phyloP scores from a whole-genome alignment of 2,329 filamentous ascomycete genomes.

The Ophiobolus disseminans region DNA sequence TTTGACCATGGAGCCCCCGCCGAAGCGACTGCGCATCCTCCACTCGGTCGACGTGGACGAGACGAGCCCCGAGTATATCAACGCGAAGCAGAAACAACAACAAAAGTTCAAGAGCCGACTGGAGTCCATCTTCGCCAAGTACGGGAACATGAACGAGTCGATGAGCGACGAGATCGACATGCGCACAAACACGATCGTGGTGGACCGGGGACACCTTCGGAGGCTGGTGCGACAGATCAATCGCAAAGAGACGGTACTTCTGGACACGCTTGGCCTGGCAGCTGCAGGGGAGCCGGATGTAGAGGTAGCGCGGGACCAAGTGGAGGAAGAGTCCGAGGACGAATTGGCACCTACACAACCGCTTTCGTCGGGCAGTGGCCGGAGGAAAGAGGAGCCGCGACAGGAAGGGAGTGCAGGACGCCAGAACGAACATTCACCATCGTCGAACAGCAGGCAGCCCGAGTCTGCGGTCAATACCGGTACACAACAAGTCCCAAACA shows the following conservation, averaged over 20 bases:
- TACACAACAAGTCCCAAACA: slow-evolving; percentile 13
- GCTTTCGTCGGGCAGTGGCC: slow-evolving; percentile 6
- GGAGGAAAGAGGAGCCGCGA: slow-evolving; percentile 2
- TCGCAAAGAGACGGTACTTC: slow-evolving; percentile 30
- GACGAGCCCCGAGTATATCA: slow-evolving; percentile 46
- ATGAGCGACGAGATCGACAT: slow-evolving; percentile 91
- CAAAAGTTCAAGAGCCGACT: slow-evolving; percentile 69
- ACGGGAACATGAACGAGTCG: slow-evolving; percentile 80
- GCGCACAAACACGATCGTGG: slow-evolving; percentile 78
- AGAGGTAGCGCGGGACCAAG: slow-evolving; percentile 46
- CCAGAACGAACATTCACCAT: not conserved
- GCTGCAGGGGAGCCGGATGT: slow-evolving; percentile 46
- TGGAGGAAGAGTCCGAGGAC: slow-evolving; percentile 29
- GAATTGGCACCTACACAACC: slow-evolving; percentile 39
- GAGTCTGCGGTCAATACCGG: slow-evolving; percentile 4
- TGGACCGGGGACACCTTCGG: slow-evolving; percentile 86
- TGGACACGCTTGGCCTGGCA: slow-evolving; percentile 31
- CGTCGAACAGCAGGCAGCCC: not conserved
- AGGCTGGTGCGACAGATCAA: slow-evolving; percentile 54
- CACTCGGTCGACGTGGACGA: slow-evolving; percentile 44
- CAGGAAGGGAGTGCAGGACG: not conserved
- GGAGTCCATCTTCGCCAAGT: slow-evolving; percentile 89
- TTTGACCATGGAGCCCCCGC: slow-evolving; percentile 62
- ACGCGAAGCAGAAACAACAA: slow-evolving; percentile 45
- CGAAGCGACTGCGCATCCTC: slow-evolving; percentile 67